Evolutionary conservation across 2,329 filamentous ascomycete species (phyloP), one percentile per base, ranked within the genome.

Genomic region (Cladobotryum mycophilum): DNA sequence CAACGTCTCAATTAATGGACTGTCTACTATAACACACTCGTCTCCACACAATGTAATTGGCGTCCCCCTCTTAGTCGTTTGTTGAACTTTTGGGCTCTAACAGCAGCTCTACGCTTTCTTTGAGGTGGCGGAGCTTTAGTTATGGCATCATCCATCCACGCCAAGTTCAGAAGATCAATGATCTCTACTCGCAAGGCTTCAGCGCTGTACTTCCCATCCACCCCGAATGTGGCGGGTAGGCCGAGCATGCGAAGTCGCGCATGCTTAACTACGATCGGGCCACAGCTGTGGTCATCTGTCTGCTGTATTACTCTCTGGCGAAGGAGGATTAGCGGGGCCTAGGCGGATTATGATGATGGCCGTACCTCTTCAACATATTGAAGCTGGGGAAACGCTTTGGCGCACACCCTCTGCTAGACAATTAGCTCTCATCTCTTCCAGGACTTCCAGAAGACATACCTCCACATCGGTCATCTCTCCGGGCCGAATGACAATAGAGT

Each of bases 241-340:
- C 35, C 12, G 7, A 41, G 6, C 45, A 48, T 52, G 4, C 36
- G 41, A 45, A n/a, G 22, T 11, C 47, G 45, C 5, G 45, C 36
- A 48, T 52, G 35, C 37, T 48, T 48, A 22, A 52, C 48, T 6
- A 41, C 41, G 5, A 52, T 45, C 36, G 42, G 35, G 20, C 50
- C 45, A 34, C 45, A 52, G 14, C 45, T 52, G 13, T 52, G 4
- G 25, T 22, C 20, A 48, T 52, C 45, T 2, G 43, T 34, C 34
- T 52, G 45, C 30, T 13, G n/a, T 6, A 48, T 44, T 25, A 14
- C 45, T 41, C 41, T 37, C 45, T 52, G 41, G 8, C 3, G 17
- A 12, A n/a, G 17, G 9, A 17, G 33, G 25, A 30, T 46, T 11
- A 35, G 15, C 15, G 11, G 13, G 12, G 36, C 6, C n/a, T 25